Evolutionary conservation across 768 basidiomycete genomes (phyloP).

Genomic region (Boletus pseudopeckii): DNA sequence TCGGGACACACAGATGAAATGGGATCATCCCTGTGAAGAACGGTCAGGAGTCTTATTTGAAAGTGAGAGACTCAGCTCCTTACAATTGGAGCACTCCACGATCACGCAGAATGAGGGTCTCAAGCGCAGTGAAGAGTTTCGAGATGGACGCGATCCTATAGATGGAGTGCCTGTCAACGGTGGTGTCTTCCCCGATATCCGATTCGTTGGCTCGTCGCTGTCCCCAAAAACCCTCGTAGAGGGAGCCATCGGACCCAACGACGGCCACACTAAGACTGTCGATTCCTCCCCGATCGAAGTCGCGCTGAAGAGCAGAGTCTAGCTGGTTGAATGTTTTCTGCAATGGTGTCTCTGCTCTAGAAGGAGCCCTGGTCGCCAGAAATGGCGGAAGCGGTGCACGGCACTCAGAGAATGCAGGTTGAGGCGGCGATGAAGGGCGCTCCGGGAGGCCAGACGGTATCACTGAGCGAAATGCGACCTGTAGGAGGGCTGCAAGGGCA

Average conservation of each 20-base stretch:
- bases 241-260: constrained; percentile 41
- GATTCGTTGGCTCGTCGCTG: constrained; percentile 43
- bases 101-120: constrained; percentile 48
- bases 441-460: not conserved
- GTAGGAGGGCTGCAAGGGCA: constrained; percentile 11
- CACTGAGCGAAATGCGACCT: not conserved
- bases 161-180: constrained; percentile 41
- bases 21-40: constrained; percentile 43
- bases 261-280: constrained; percentile 51
- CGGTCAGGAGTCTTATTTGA: not conserved
- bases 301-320: constrained; percentile 8
- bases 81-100: constrained; percentile 40
- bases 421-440: not conserved
- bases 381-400: constrained; percentile 17
- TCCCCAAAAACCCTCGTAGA: constrained; percentile 48
- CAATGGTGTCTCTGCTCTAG: constrained; percentile 9
- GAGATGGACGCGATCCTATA: constrained; percentile 52
- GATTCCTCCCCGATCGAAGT: constrained; percentile 34
- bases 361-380: constrained; percentile 13
- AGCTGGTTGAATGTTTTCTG: constrained; percentile 6
- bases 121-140: constrained; percentile 48
- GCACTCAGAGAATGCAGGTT: constrained; percentile 4
- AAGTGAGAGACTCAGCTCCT: not conserved
- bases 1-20: constrained; percentile 33
- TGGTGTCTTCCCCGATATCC: constrained; percentile 11